Evolutionary conservation across 2,329 filamentous ascomycete species (phyloP).

Genomic region (Cryoendolithus antarcticus): DNA sequence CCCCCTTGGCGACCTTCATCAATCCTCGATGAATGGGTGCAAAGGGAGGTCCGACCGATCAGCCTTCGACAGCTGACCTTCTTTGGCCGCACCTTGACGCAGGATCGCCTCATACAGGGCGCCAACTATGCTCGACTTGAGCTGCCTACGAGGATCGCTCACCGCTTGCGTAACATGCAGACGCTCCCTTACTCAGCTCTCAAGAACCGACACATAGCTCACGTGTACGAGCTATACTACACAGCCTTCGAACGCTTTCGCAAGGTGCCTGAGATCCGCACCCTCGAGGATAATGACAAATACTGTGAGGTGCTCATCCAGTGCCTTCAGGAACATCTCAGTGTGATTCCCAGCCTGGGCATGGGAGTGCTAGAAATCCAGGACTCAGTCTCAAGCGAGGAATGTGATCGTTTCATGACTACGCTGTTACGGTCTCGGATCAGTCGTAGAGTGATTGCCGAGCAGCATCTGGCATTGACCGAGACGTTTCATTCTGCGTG

Average conservation of each 20-base stretch:
- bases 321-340: constrained; percentile 76
- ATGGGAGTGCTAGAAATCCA: constrained; percentile 91
- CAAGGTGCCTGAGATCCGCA: constrained; percentile 69
- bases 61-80: constrained; percentile 93
- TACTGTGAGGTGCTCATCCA: constrained; percentile 71
- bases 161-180: constrained; percentile 94
- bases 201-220: constrained; percentile 84
- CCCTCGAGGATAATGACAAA: constrained; percentile 75
- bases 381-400: constrained; percentile 63
- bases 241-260: constrained; percentile 88
- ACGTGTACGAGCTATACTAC: constrained; percentile 96
- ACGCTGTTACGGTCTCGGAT: constrained; percentile 84
- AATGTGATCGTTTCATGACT: constrained; percentile 91
- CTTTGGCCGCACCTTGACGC: constrained; percentile 86
- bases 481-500: constrained; percentile 86
- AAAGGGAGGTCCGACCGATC: constrained; percentile 85
- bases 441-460: constrained; percentile 88
- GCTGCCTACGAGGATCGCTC: constrained; percentile 77
- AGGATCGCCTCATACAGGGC: constrained; percentile 77
- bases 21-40: constrained; percentile 66
- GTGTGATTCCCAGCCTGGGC: constrained; percentile 84
- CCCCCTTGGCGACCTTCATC: constrained; percentile 48
- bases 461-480: constrained; percentile 89
- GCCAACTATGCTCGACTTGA: constrained; percentile 97
- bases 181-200: constrained; percentile 90